Percentiles rank a stretch among this genome's conserved stretches.
These are phyloP conservation scores for Gryganskiella cystojenkinii DNA, from an alignment of 192 early-diverging fungal species.

Conservation along the genomic window DNA sequence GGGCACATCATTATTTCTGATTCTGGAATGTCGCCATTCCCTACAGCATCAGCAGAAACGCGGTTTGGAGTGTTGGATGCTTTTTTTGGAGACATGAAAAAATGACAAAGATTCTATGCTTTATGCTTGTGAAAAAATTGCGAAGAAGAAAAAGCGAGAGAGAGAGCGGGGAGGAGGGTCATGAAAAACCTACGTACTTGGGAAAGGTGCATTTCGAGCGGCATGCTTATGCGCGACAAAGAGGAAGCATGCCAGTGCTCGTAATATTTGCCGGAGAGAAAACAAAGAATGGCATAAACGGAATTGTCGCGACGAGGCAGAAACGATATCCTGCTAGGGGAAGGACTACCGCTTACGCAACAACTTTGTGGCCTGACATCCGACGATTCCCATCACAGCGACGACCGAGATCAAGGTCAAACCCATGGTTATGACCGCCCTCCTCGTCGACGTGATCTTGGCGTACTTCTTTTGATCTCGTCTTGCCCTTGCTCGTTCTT, in stretches of 20 bases:
- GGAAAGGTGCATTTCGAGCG: constrained; percentile 42
- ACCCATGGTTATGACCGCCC: constrained; percentile 43
- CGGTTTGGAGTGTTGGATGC: background rate
- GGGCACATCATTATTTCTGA: no score
- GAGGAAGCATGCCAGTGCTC: constrained; percentile 6
- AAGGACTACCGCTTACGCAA: constrained; percentile 51
- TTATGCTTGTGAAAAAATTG: background rate
- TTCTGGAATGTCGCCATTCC: no score
- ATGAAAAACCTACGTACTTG: background rate
- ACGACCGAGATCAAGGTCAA: constrained; percentile 38
- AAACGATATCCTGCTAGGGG: no score
- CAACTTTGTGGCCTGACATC: constrained; percentile 45
- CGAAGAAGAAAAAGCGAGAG: constrained; percentile 2
- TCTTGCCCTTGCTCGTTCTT: constrained; percentile 9
- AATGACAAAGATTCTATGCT: background rate
- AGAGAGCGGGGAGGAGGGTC: background rate
- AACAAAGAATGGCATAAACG: no score
- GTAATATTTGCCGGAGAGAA: no score
- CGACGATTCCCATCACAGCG: constrained; percentile 46
- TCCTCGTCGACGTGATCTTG: constrained; percentile 46
- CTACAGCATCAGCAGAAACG: no score
- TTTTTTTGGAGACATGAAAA: background rate
- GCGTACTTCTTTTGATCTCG: constrained; percentile 28
- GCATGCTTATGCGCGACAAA: constrained; percentile 48
- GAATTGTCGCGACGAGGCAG: no score